Evolutionary conservation across 2,329 filamentous ascomycete species (phyloP).

Genomic region (Colletotrichum chlorophyti): DNA sequence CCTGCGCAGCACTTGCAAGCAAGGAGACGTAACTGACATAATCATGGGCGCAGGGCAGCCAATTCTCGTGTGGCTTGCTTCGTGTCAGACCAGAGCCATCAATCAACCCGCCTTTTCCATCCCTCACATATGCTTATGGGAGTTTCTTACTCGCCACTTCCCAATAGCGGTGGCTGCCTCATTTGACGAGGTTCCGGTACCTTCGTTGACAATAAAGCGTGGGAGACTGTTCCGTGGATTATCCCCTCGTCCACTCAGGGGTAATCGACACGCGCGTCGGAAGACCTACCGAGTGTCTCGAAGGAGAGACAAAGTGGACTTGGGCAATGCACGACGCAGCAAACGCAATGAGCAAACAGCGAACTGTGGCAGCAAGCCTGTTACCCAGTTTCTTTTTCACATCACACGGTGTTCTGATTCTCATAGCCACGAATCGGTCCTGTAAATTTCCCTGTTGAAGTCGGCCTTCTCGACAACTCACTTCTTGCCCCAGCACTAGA

Average conservation of each 20-base stretch:
- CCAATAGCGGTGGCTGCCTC: no score
- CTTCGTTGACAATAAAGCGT: no score
- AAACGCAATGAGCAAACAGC: no score
- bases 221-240: constrained; percentile 1
- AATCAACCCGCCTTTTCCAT: neutral
- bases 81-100: neutral
- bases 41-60: neutral
- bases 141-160: neutral
- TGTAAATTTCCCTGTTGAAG: no score
- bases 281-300: neutral
- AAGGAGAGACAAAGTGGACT: neutral
- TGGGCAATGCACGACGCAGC: neutral
- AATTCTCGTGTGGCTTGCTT: neutral
- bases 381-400: no score
- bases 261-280: neutral
- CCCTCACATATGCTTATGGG: neutral
- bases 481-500: neutral
- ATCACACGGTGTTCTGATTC: no score
- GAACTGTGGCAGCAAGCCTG: no score
- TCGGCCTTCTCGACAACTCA: neutral
- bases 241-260: neutral
- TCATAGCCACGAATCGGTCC: no score
- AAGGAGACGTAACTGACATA: neutral
- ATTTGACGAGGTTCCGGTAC: no score
- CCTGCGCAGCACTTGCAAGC: neutral